Conservation (phyloP, 306 rosid genomes). For the Medicago ruthenica region DNA sequence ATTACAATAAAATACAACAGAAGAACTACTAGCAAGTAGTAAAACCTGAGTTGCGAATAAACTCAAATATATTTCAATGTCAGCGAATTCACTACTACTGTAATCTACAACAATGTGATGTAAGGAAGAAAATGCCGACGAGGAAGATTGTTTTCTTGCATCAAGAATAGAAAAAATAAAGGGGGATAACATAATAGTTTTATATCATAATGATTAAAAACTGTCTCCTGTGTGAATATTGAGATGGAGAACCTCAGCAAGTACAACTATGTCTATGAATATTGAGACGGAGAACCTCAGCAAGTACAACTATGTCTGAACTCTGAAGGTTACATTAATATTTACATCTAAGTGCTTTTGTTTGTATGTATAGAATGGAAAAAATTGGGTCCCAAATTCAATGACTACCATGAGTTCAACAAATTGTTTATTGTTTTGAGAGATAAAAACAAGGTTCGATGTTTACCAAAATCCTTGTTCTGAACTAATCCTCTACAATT, state of each 20-base stretch:
- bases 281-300: not conserved
- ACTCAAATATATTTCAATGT: not conserved
- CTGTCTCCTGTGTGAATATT: not conserved
- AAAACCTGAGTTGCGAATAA: not conserved
- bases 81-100: not conserved
- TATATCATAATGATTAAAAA: not conserved
- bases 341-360: not conserved
- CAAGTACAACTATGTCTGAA: not conserved
- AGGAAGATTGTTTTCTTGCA: not conserved
- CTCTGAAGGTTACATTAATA: not conserved
- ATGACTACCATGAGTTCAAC: not conserved
- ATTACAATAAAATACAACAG: not conserved
- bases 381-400: not conserved
- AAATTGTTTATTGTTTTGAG: not conserved
- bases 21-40: not conserved
- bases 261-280: not conserved
- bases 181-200: not conserved
- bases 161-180: not conserved
- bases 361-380: not conserved
- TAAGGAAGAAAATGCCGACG: not conserved
- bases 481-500: not conserved
- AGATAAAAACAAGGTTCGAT: not conserved
- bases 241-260: not conserved
- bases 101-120: not conserved
- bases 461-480: slow-evolving; percentile 4